These are phyloP conservation scores for Sporothrix globosa DNA, from an alignment of 2,329 filamentous ascomycete species.

Conservation along the genomic window DNA sequence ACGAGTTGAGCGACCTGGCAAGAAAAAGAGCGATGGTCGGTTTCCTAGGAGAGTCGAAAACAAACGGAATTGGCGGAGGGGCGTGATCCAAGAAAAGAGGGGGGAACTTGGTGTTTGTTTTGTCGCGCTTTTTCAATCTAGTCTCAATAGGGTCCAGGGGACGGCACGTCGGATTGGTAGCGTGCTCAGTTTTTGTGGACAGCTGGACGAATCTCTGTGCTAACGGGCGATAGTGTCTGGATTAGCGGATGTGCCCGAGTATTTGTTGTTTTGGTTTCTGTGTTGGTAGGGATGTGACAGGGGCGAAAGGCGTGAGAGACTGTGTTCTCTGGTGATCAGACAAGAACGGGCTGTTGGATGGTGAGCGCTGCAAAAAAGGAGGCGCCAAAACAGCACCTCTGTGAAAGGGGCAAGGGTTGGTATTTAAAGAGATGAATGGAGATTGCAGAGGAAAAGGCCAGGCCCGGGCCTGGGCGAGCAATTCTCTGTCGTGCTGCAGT, in stretches of 20 bases:
- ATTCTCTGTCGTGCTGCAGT: conserved; percentile 4
- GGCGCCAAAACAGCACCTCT: conserved; percentile 3
- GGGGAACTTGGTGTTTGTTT: background rate
- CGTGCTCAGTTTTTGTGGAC: conserved; percentile 9
- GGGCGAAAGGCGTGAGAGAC: background rate
- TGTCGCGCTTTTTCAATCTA: conserved; percentile 27
- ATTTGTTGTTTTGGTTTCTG: conserved; percentile 18
- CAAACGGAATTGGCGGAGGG: conserved; percentile 7
- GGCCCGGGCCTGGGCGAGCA: background rate
- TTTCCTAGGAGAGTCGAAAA: conserved; percentile 21
- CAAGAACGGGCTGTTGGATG: background rate
- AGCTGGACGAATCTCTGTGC: conserved; percentile 19
- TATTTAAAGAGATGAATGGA: conserved; percentile 26
- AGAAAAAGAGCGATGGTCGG: conserved; percentile 8
- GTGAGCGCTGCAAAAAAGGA: conserved; percentile 13
- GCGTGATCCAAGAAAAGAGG: conserved; percentile 21
- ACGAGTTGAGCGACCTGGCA: background rate
- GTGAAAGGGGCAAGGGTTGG: conserved; percentile 20
- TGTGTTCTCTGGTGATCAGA: conserved; percentile 22
- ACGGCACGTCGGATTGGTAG: conserved; percentile 23
- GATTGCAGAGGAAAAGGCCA: conserved; percentile 11
- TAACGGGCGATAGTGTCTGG: conserved; percentile 24
- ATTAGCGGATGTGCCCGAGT: conserved; percentile 25
- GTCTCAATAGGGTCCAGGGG: conserved; percentile 19
- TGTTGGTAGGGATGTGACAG: conserved; percentile 6